Evolutionary conservation across 352 stramenopile genomes (phyloP).

Genomic region (Pythium folliculosum): DNA sequence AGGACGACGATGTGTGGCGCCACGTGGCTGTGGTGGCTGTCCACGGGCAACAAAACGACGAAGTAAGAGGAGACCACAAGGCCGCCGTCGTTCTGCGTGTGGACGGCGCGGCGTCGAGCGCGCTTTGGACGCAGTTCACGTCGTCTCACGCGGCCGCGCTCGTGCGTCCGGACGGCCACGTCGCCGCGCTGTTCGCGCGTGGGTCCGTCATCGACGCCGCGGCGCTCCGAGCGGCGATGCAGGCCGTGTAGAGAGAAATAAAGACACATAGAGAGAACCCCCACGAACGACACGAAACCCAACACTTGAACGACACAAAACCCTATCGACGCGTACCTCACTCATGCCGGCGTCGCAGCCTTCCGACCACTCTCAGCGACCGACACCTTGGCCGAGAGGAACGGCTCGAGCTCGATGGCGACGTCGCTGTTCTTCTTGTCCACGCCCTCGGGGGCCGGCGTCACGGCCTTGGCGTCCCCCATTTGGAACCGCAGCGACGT

Average conservation of each 20-base stretch:
- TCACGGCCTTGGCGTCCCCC: not conserved
- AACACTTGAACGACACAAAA: too few species aligned
- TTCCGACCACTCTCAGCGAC: not conserved
- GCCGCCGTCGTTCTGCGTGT: not conserved
- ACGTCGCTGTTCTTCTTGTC: conserved; percentile 49
- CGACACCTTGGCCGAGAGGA: conserved; percentile 27
- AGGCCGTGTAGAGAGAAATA: not conserved
- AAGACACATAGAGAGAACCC: too few species aligned
- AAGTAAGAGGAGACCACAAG: not conserved
- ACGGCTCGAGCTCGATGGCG: conserved; percentile 42
- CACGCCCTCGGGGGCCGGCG: conserved; percentile 21
- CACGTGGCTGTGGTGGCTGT: conserved; percentile 26
- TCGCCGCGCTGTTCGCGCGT: conserved; percentile 60
- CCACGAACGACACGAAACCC: too few species aligned
- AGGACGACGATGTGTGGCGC: conserved; percentile 1
- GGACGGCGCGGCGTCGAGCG: conserved; percentile 7
- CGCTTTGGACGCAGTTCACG: conserved; percentile 49
- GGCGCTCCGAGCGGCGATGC: conserved; percentile 8
- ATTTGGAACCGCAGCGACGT: conserved; percentile 21
- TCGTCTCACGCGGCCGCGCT: conserved; percentile 42
- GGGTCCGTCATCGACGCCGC: not conserved
- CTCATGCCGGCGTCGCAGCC: not conserved
- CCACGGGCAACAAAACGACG: not conserved
- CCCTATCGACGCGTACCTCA: too few species aligned
- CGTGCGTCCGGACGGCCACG: conserved; percentile 79